Evolutionary conservation across 805 yeast genomes (phyloP).

Genomic region (Candida manassasensis): DNA sequence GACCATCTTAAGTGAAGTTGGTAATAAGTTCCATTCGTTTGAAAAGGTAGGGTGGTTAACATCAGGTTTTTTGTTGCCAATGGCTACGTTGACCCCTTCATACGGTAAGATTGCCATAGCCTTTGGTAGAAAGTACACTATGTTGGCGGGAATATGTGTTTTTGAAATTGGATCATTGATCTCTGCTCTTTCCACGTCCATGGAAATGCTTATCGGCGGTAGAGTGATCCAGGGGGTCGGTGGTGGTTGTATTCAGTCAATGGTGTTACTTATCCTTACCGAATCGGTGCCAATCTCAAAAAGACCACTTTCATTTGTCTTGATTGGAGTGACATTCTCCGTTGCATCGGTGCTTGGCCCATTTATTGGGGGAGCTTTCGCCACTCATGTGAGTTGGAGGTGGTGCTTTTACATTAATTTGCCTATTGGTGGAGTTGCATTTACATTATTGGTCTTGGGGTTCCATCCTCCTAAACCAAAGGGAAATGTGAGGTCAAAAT

Average conservation of each 20-base stretch:
- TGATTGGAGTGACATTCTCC: constrained; percentile 41
- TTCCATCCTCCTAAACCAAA: constrained; percentile 45
- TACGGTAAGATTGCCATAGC: constrained; percentile 57
- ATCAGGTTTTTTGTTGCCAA: constrained; percentile 50
- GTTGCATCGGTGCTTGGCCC: constrained; percentile 58
- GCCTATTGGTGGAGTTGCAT: constrained; percentile 56
- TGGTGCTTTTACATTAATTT: constrained; percentile 73
- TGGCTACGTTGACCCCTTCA: constrained; percentile 49
- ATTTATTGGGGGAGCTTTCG: constrained; percentile 60
- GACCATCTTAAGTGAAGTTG: constrained; percentile 47
- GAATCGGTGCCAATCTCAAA: constrained; percentile 47
- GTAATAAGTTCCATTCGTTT: constrained; percentile 45
- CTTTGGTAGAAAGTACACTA: constrained; percentile 51
- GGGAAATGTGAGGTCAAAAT: constrained; percentile 34
- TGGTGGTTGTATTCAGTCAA: constrained; percentile 61
- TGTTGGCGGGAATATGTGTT: constrained; percentile 44
- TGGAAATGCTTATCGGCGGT: constrained; percentile 65
- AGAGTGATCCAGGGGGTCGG: constrained; percentile 70
- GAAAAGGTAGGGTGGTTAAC: constrained; percentile 56
- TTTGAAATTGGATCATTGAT: constrained; percentile 63
- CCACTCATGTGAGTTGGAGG: constrained; percentile 60
- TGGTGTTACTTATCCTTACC: constrained; percentile 52
- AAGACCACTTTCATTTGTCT: constrained; percentile 35
- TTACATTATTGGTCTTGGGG: constrained; percentile 31
- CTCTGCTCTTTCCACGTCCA: constrained; percentile 48